These are phyloP conservation scores for Polyplosphaeria fusca DNA, from an alignment of 495 filamentous ascomycete genomes.

Conservation along the genomic window DNA sequence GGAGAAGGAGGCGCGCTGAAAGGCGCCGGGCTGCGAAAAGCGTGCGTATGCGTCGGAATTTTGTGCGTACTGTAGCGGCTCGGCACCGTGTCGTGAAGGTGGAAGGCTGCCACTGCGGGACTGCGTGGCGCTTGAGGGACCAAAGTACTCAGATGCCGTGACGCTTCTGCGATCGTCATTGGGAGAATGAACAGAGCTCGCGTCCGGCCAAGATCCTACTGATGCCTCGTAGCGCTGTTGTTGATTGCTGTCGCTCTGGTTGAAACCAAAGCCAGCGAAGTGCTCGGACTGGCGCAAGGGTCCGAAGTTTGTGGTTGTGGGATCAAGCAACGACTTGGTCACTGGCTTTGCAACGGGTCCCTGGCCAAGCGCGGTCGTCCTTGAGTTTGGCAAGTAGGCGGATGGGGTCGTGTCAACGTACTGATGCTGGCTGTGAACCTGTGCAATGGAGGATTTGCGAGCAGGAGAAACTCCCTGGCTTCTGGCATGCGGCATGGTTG, in stretches of 20 bases:
- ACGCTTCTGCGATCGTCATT: constrained; percentile 37
- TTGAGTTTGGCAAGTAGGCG: constrained; percentile 10
- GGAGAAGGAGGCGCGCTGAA: constrained; percentile 34
- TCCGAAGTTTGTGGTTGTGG: constrained; percentile 24
- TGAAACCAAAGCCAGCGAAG: constrained; percentile 22
- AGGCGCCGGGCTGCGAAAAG: constrained; percentile 9
- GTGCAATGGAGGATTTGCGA: constrained; percentile 47
- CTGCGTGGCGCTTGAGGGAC: constrained; percentile 36
- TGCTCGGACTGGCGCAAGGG: constrained; percentile 15
- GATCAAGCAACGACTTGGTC: constrained; percentile 29
- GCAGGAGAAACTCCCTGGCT: constrained; percentile 52
- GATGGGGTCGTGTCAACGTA: constrained; percentile 23
- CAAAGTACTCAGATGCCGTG: constrained; percentile 33
- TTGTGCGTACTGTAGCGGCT: constrained; percentile 31
- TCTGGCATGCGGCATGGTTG: constrained; percentile 44
- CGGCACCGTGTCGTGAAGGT: constrained; percentile 42
- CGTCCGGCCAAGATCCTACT: constrained; percentile 31
- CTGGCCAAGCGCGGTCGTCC: constrained; percentile 12
- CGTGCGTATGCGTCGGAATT: constrained; percentile 16
- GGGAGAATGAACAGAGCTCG: constrained; percentile 34
- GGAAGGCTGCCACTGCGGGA: constrained; percentile 45
- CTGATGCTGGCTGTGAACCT: constrained; percentile 30
- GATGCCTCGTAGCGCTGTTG: constrained; percentile 16
- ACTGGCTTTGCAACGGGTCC: constrained; percentile 18
- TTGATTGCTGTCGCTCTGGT: constrained; percentile 5